A percentile compares a stretch with the other conserved stretches of the same genome.
Conservation (phyloP, 148 eudicot species). For the Nepenthes gracilis region DNA sequence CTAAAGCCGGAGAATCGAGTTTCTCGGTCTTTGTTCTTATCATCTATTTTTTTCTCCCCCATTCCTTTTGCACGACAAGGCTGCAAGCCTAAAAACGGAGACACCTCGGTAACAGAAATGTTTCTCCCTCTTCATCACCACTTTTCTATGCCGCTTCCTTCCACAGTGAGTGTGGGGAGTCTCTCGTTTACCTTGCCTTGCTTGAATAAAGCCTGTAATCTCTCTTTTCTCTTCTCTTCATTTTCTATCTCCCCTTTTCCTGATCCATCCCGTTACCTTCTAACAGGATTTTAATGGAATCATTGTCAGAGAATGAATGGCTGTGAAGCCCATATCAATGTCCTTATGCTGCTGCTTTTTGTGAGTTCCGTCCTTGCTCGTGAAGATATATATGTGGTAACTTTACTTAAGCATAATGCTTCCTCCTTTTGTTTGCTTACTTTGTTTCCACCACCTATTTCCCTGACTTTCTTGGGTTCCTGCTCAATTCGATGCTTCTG, state of each 20-base stretch:
- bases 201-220: too few species aligned
- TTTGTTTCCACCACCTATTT: slow-evolving; percentile 10
- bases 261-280: slow-evolving; percentile 15
- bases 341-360: slow-evolving; percentile 25
- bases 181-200: too few species aligned
- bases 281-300: slow-evolving; percentile 21
- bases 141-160: too few species aligned
- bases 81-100: slow-evolving; percentile 19
- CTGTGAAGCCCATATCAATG: slow-evolving; percentile 46
- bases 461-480: slow-evolving; percentile 21
- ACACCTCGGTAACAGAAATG: not conserved
- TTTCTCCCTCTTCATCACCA: not conserved
- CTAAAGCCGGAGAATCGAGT: not conserved
- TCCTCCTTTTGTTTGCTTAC: slow-evolving; percentile 6
- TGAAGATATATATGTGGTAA: slow-evolving; percentile 7
- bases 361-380: slow-evolving; percentile 16
- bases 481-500: too few species aligned
- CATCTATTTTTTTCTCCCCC: slow-evolving; percentile 1
- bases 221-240: too few species aligned
- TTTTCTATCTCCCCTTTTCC: not conserved
- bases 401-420: not conserved
- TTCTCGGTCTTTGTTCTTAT: not conserved
- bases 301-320: slow-evolving; percentile 51
- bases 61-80: slow-evolving; percentile 15
- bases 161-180: too few species aligned